Base-by-base conservation (phyloP, 2,329 filamentous ascomycete species). In the Fusarium circinatum region DNA sequence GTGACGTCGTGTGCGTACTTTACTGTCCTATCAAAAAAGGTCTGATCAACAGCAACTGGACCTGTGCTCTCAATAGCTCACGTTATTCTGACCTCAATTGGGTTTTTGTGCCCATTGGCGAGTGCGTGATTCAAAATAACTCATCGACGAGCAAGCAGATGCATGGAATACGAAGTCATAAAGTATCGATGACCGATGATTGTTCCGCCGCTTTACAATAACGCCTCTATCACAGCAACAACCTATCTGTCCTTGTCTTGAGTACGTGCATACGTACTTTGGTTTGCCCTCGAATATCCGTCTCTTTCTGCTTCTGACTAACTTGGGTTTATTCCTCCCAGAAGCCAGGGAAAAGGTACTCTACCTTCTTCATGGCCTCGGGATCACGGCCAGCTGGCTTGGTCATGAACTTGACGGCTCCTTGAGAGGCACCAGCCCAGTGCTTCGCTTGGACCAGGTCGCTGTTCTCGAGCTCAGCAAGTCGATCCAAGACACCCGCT, bases 291-390 rank as follows among this genome's bases (percentile, higher is more conserved):
- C 7, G 28, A 49, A 39, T 42, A 38, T 32, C 61, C 49, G 24
- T 42, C 67, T 59, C 62, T 59, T 67, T 62, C 32, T 41, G 20
- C 26, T n/a, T 38, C 47, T 49, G 18, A 34, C 24, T 34, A 59
- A 12, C 48, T 24, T 28, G 6, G 26, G 18, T 32, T 45, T 65
- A 77, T 49, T 83, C 78, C 52, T 87, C 79, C 82, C 88, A 94
- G 82, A 95, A 95, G 5, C 92, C 93, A 3, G 95, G 95, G 85
- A 98, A 98, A 65, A 99, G 84, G 87, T 93, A 99, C 79, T 92
- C 89, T 60, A 98, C 85, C 84, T 91, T 96, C 88, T 94, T 89
- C 84, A 93, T 88, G 3, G 93, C 93, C 82, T 96, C 93, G 20
- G 89, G 86, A 69, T 89, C 89, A 78, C 95, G 89, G 32, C 94